Evolutionary conservation across 495 filamentous ascomycete genomes (phyloP), one percentile per base, ranked within the genome.

Genomic region (Aspergillus bertholletiae): DNA sequence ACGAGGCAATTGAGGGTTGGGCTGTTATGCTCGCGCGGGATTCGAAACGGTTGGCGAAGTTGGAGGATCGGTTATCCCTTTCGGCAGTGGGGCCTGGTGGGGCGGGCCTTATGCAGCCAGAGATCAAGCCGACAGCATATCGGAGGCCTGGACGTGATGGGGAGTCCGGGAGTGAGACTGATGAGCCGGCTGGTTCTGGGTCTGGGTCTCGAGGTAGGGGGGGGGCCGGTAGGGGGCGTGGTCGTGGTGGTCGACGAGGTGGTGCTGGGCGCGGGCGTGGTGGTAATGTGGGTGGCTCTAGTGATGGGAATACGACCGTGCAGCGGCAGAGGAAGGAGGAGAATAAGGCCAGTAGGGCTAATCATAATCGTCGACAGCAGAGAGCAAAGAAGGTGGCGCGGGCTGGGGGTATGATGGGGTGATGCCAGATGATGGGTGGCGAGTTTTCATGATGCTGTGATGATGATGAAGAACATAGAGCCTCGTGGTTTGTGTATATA

Each of bases 1-100:
- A 98, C 58, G 94, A 98, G 66, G 87, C 85, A 7, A 88, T 98
- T 40, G 94, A 98, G 67, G 94, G 94, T 13, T 98, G 92, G 91
- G 89, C 79, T 3, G 69, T 96, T 22, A 96, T 97, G 90, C 64
- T 96, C 2, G 64, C 67, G 7, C 75, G 92, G 23, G 87, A 95
- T 60, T 80, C 84, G n/a, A 77, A 79, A 56, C 75, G 84, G 44
- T 67, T 85, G 63, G 74, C 80, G 54, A 75, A 78, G 58, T 65
- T 97, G 43, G 88, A 92, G 71, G 75, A 75, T 49, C 82, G 78
- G 61, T 86, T 86, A 59, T 78, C 82, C 17, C 73, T 79, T 58
- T 67, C 71, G 23, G 86, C 83, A 0, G 69, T 63, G 23, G 68
- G 69, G 22, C 84, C 82, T 39, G 63, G 61, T 23, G 59, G 59